Evolutionary conservation across 139 green algal genomes (phyloP).

Genomic region (Picochlorum sp.): DNA sequence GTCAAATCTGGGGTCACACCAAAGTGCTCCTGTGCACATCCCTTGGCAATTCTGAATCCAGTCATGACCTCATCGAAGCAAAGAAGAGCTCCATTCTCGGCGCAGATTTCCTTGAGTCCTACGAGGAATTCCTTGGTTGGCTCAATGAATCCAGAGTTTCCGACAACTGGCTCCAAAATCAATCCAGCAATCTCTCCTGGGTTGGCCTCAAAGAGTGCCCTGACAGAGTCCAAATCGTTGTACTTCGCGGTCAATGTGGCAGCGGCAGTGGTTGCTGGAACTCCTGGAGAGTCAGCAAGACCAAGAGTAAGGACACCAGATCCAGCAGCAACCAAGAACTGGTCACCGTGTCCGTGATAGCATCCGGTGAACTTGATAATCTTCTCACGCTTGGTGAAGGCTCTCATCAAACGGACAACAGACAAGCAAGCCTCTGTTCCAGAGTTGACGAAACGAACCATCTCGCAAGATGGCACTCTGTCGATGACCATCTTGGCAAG

Average conservation of each 20-base stretch:
- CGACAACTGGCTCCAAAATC: constrained; percentile 98
- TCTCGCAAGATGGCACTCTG: constrained; percentile 92
- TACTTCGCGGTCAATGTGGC: constrained; percentile 55
- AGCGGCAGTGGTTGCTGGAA: constrained; percentile 52
- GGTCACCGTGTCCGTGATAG: constrained; percentile 98
- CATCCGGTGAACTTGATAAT: constrained; percentile 98
- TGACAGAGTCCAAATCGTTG: constrained; percentile 67
- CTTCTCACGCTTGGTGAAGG: constrained; percentile 95
- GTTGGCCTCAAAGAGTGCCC: constrained; percentile 82
- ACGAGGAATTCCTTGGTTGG: constrained; percentile 87
- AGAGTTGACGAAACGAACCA: constrained; percentile 96
- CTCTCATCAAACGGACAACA: constrained; percentile 94
- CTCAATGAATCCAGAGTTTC: constrained; percentile 96
- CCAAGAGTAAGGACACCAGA: constrained; percentile 93
- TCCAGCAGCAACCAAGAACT: constrained; percentile 91
- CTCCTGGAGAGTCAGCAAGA: constrained; percentile 92
- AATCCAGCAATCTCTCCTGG: constrained; percentile 93
- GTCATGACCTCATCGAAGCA: constrained; percentile 99
- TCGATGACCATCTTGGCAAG: constrained; percentile 97
- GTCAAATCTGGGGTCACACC: constrained; percentile 95
- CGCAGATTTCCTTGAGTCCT: constrained; percentile 80
- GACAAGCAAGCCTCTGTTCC: constrained; percentile 98
- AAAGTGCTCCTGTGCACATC: constrained; percentile 86
- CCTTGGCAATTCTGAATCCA: constrained; percentile 84
- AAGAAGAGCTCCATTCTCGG: constrained; percentile 81